Conservation (phyloP, 371 early-diverging fungal species). For the Amoeboaphelidium protococcarum region DNA sequence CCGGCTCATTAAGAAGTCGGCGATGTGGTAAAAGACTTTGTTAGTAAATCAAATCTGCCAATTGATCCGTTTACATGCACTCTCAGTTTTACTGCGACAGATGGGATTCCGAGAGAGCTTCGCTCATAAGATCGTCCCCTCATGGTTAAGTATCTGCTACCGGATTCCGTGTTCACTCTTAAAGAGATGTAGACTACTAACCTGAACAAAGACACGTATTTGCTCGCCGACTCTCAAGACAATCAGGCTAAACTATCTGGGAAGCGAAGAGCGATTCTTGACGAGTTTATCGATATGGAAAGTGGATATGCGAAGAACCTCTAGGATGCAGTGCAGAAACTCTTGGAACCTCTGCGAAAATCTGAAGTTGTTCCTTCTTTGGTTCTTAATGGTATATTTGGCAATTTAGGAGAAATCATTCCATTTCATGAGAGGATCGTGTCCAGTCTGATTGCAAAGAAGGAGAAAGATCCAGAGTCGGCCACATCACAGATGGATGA, state of each 20-base stretch:
- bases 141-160: too few species aligned
- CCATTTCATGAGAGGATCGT: not conserved
- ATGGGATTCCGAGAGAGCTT: too few species aligned
- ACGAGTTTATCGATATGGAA: not conserved
- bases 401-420: not conserved
- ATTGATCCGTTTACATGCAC: too few species aligned
- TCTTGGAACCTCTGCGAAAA: not conserved
- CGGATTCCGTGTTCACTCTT: too few species aligned
- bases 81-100: too few species aligned
- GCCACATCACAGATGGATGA: not conserved
- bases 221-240: too few species aligned
- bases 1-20: too few species aligned
- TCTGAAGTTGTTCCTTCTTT: not conserved
- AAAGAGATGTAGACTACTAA: too few species aligned
- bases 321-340: not conserved
- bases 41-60: too few species aligned
- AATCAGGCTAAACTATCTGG: not conserved
- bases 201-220: too few species aligned
- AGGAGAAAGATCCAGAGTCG: not conserved
- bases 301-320: not conserved
- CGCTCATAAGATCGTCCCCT: too few species aligned
- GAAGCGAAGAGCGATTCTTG: not conserved
- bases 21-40: too few species aligned
- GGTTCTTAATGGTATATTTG: not conserved
- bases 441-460: not conserved